Conservation (phyloP, 768 basidiomycete species). For the Amyloporia xantha region DNA sequence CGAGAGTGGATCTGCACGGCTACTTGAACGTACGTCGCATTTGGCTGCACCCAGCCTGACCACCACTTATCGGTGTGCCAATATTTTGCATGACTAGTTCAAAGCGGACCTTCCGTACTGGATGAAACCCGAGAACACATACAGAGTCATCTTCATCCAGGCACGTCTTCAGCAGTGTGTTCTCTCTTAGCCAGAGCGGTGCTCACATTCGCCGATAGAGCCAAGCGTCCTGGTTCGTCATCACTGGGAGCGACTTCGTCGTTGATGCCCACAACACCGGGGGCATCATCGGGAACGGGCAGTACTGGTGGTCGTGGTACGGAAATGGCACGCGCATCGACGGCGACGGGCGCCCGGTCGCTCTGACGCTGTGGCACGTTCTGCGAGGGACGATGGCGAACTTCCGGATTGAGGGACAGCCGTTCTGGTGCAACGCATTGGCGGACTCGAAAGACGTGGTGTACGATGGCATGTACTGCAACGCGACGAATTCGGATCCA, state of each 20-base stretch:
- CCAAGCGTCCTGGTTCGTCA: conserved; percentile 60
- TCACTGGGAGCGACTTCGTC: conserved; percentile 48
- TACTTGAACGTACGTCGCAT: conserved; percentile 35
- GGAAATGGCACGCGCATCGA: conserved; percentile 39
- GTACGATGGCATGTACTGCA: conserved; percentile 52
- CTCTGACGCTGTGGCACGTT: conserved; percentile 43
- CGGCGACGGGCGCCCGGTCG: conserved; percentile 53
- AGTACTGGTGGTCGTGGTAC: conserved; percentile 55
- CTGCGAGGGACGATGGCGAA: conserved; percentile 35
- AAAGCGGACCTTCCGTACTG: conserved; percentile 48
- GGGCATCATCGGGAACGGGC: conserved; percentile 55
- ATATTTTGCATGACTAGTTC: too few species aligned
- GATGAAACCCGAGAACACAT: conserved; percentile 48
- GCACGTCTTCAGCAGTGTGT: conserved; percentile 20
- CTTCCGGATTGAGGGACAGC: conserved; percentile 47
- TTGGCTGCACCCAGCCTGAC: not conserved
- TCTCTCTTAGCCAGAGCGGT: not conserved
- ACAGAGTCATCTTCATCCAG: conserved; percentile 57
- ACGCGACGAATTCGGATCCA: conserved; percentile 51
- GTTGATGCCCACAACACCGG: conserved; percentile 51
- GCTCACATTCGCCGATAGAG: conserved; percentile 28
- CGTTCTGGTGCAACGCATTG: conserved; percentile 56
- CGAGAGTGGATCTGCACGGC: conserved; percentile 36
- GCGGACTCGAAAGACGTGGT: conserved; percentile 42
- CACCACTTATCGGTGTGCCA: too few species aligned